phyloP scores from a whole-genome alignment of 768 basidiomycete genomes.

The Coprinellus micaceus region DNA sequence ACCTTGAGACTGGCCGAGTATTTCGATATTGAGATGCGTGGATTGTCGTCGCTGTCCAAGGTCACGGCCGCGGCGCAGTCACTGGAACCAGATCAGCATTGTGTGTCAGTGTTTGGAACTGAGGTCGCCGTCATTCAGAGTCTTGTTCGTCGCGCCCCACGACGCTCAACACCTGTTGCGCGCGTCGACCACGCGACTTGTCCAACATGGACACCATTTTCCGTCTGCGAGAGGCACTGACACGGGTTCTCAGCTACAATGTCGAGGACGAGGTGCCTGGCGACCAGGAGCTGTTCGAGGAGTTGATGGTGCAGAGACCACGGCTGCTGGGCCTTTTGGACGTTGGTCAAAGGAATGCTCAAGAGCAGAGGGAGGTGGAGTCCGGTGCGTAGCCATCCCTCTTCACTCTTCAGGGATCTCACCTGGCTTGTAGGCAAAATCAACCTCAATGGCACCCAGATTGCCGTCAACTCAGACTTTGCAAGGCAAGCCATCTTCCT shows the following conservation, averaged over 20 bases:
- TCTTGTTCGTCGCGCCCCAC: background rate
- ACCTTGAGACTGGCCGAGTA: background rate
- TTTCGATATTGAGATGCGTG: background rate
- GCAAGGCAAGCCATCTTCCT: conserved; percentile 74
- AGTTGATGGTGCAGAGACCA: conserved; percentile 63
- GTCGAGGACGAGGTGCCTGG: conserved; percentile 43
- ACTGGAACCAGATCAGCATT: background rate
- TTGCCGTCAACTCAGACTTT: conserved; percentile 77
- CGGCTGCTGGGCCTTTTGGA: conserved; percentile 63
- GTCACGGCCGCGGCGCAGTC: background rate
- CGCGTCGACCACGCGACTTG: conserved; percentile 2
- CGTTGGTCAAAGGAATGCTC: conserved; percentile 54
- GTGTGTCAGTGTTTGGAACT: background rate
- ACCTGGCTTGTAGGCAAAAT: conserved; percentile 52
- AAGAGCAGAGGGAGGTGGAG: conserved; percentile 71
- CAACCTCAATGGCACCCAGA: conserved; percentile 57
- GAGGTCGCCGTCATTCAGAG: background rate
- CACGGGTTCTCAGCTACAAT: conserved; percentile 41
- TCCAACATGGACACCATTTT: conserved; percentile 56
- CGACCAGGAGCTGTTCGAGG: conserved; percentile 75
- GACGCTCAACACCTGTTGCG: background rate
- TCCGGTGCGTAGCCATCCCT: conserved; percentile 40
- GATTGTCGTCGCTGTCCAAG: background rate
- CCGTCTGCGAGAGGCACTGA: conserved; percentile 50
- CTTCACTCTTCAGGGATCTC: conserved; percentile 3